These are phyloP conservation scores for Phymatotrichopsis omnivora DNA, from an alignment of 2,329 filamentous ascomycete genomes.

Conservation along the genomic window DNA sequence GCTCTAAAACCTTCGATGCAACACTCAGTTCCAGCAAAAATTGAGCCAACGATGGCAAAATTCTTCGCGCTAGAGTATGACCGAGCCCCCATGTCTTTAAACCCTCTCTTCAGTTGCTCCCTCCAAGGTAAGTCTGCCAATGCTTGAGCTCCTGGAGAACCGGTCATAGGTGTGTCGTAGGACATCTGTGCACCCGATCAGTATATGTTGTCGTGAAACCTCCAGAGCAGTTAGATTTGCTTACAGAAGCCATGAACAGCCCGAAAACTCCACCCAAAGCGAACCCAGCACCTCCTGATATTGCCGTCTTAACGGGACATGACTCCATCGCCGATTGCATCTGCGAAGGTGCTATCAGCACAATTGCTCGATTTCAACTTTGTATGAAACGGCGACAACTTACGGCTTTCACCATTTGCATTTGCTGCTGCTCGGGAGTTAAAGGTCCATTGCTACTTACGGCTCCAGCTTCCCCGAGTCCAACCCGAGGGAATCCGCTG, in stretches of 20 bases:
- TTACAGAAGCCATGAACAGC: slow-evolving; percentile 92
- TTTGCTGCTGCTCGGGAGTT: slow-evolving; percentile 34
- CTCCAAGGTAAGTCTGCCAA: slow-evolving; percentile 60
- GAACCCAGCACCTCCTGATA: slow-evolving; percentile 89
- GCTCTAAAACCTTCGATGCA: slow-evolving; percentile 85
- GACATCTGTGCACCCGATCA: slow-evolving; percentile 75
- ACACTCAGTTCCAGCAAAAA: slow-evolving; percentile 91
- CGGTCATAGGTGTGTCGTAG: slow-evolving; percentile 80
- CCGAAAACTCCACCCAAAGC: slow-evolving; percentile 89
- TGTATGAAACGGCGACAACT: slow-evolving; percentile 27
- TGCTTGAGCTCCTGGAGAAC: slow-evolving; percentile 34
- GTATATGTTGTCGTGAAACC: slow-evolving; percentile 11
- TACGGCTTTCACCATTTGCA: slow-evolving; percentile 30
- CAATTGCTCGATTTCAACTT: slow-evolving; percentile 18
- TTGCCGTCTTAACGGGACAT: slow-evolving; percentile 75
- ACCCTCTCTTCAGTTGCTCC: slow-evolving; percentile 72
- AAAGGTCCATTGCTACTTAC: slow-evolving; percentile 20
- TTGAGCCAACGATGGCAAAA: slow-evolving; percentile 84
- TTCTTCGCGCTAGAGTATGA: slow-evolving; percentile 81
- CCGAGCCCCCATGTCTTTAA: slow-evolving; percentile 87
- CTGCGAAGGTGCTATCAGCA: slow-evolving; percentile 40
- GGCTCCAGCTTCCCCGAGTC: no score
- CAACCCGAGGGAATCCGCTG: slow-evolving; percentile 20
- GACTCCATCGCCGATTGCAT: slow-evolving; percentile 83
- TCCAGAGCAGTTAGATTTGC: slow-evolving; percentile 34